Evolutionary conservation across 805 yeast genomes (phyloP).

Genomic region (Dipodascus geniculatus): DNA sequence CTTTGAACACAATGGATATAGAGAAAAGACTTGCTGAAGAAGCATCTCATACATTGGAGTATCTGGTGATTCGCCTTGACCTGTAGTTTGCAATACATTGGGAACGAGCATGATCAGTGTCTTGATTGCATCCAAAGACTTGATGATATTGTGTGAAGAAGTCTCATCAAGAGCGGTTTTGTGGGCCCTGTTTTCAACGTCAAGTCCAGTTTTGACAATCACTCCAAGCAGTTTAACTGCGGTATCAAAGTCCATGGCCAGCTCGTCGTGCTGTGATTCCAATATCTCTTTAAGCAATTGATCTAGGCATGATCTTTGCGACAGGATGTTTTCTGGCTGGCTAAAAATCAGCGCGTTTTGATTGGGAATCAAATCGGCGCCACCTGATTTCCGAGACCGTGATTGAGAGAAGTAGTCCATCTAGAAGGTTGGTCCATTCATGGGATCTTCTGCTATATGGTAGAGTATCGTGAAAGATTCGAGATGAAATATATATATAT

Average conservation of each 20-base stretch:
- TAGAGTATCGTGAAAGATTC: too few species aligned
- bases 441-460: neutral
- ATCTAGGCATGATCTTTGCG: neutral
- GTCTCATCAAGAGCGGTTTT: neutral
- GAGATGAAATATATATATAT: too few species aligned
- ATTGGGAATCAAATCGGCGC: neutral
- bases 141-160: neutral
- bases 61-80: neutral
- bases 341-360: neutral
- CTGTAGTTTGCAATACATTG: neutral
- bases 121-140: neutral
- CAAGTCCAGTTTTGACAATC: neutral
- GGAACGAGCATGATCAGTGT: neutral
- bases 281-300: neutral
- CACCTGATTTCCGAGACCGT: neutral
- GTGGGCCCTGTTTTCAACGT: neutral
- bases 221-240: neutral
- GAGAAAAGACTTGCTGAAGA: neutral
- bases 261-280: neutral
- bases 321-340: neutral
- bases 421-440: neutral
- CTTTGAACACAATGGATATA: neutral
- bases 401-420: constrained; percentile 1
- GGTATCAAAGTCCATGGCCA: neutral
- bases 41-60: neutral